Conservation (phyloP, 192 early-diverging fungal species). For the Backusella luteola region DNA sequence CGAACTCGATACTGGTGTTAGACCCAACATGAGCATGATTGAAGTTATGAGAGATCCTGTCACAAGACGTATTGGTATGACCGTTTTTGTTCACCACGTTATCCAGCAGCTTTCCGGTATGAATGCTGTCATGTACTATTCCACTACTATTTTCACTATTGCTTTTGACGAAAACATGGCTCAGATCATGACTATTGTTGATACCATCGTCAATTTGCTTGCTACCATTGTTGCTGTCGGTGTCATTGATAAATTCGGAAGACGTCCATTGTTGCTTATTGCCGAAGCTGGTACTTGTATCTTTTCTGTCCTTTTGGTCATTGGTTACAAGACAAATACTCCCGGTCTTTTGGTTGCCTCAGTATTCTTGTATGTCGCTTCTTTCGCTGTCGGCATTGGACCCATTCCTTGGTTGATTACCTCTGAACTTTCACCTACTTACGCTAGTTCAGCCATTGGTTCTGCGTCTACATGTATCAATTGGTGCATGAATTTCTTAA, state of each 20-base stretch:
- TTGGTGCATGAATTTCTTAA: constrained; percentile 58
- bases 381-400: constrained; percentile 78
- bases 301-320: constrained; percentile 63
- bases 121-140: constrained; percentile 84
- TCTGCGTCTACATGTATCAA: constrained; percentile 72
- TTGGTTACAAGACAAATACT: constrained; percentile 57
- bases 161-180: constrained; percentile 52
- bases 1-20: constrained; percentile 17
- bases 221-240: constrained; percentile 56
- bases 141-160: constrained; percentile 72
- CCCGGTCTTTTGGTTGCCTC: constrained; percentile 57
- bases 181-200: constrained; percentile 62
- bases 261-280: constrained; percentile 61
- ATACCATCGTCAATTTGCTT: constrained; percentile 57
- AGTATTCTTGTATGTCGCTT: constrained; percentile 76
- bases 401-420: constrained; percentile 81
- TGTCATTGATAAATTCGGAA: constrained; percentile 66
- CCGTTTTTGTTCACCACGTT: constrained; percentile 66
- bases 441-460: constrained; percentile 67
- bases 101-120: constrained; percentile 83
- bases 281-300: constrained; percentile 60
- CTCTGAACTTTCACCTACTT: constrained; percentile 73
- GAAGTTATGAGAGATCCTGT: constrained; percentile 57
- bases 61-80: constrained; percentile 57
- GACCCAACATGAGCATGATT: constrained; percentile 42